These are phyloP conservation scores for Boletus insuetus DNA, from an alignment of 768 basidiomycete genomes.

Conservation along the genomic window DNA sequence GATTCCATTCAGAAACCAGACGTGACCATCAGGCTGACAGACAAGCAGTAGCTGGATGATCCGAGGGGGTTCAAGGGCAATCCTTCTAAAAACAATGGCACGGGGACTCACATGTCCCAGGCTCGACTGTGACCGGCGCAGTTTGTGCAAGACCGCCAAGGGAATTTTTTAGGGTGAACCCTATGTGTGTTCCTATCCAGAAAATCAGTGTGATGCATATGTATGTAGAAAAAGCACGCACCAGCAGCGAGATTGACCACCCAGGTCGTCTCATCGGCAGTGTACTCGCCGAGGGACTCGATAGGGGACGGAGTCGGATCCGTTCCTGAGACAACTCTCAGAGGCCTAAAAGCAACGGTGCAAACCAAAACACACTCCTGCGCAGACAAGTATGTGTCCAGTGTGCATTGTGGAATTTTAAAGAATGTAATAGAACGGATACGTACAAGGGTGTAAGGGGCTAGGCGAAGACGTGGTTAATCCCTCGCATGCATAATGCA, in stretches of 20 bases:
- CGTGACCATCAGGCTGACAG: conserved; percentile 3
- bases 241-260: conserved; percentile 5
- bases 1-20: neutral
- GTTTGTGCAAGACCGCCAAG: conserved; percentile 46
- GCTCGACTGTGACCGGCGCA: conserved; percentile 39
- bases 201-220: neutral
- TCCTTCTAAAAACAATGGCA: neutral
- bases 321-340: neutral
- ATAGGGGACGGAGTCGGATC: neutral
- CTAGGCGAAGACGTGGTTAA: neutral
- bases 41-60: conserved; percentile 5
- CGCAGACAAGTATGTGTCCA: conserved; percentile 24
- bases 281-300: neutral
- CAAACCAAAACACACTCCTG: conserved; percentile 20
- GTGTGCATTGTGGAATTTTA: neutral
- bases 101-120: conserved; percentile 2
- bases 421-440: neutral
- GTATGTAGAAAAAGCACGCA: neutral
- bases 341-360: no score
- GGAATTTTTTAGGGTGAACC: conserved; percentile 52
- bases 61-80: conserved; percentile 1
- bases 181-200: conserved; percentile 43
- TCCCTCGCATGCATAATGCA: no score
- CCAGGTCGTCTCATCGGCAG: neutral
- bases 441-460: conserved; percentile 58